Evolutionary conservation across 768 basidiomycete genomes (phyloP), one percentile per base, ranked within the genome.

Genomic region (Favolaschia claudopus): DNA sequence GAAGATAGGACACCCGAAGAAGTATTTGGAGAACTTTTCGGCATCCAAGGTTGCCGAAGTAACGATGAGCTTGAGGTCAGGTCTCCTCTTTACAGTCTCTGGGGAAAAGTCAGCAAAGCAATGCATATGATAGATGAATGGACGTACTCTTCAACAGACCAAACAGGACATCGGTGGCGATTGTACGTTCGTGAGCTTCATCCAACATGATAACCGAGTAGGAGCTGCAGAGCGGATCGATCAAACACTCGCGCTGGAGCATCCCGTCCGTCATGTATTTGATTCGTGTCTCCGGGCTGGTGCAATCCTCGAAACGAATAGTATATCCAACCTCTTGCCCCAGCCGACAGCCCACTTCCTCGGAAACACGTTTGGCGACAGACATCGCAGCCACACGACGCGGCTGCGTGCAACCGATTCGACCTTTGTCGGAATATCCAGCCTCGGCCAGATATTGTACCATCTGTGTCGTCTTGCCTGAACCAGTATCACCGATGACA

Each of bases 221-320:
- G 43, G 88, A 85, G 59, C 88, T 92, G 72, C 95, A 89, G 59
- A 97, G 88, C 6, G 96, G 96, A 69, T 99, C 97, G 70, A 99
- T 92, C 50, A 99, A 79, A 63, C 91, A 94, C 80, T 99, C 97
- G 76, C 97, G 87, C 69, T 98, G 93, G 24, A 99, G 83, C 95
- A 99, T 98, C 79, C 97, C 97, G 70, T 99, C 97, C 69, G 97
- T 99, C 97, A 99, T 98, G 84, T 97, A 99, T 76, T 99, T 99
- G 84, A 99, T 99, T 70, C 92, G 89, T 4, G 97, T 99, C 76
- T 99, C 97, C 4, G 97, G 96, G 70, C 95, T 92, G 7, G 97
- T 99, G 75, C 96, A 95, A 74, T 99, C 97, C 78, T 99, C 97
- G 74, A 99, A 99, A 79, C 97, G 96, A 67, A 99, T 98, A 7